These are phyloP conservation scores for Claviceps sp. DNA, from an alignment of 2,329 filamentous ascomycete species.

Conservation along the genomic window DNA sequence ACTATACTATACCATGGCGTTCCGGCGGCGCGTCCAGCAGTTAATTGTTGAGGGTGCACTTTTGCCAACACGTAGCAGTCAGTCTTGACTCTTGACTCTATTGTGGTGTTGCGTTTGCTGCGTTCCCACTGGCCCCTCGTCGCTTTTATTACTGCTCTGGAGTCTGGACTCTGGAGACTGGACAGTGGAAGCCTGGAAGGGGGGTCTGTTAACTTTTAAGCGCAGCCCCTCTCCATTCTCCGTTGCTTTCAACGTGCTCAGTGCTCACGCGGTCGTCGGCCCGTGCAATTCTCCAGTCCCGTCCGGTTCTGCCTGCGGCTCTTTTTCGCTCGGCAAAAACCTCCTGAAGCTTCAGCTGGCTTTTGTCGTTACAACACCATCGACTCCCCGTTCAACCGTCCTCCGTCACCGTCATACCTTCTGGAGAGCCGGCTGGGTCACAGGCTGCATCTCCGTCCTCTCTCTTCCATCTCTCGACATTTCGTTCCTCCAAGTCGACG, in stretches of 20 bases:
- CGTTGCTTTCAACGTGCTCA: not conserved
- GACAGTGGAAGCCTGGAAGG: no score
- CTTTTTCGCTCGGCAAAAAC: slow-evolving; percentile 12
- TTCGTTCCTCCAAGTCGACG: slow-evolving; percentile 9
- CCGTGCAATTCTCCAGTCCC: slow-evolving; percentile 10
- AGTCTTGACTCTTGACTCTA: no score
- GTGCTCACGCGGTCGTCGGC: slow-evolving; percentile 4
- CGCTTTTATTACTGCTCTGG: no score
- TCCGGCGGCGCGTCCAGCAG: no score
- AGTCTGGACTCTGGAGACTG: no score
- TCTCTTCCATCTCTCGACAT: slow-evolving; percentile 10
- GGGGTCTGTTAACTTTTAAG: not conserved
- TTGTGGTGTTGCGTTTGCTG: no score
- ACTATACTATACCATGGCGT: no score
- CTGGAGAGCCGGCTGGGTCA: slow-evolving; percentile 22
- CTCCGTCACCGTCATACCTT: slow-evolving; percentile 9
- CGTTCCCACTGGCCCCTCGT: no score
- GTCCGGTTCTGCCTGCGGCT: slow-evolving; percentile 10
- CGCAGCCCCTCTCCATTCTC: not conserved
- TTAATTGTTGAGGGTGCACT: no score
- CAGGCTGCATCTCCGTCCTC: slow-evolving; percentile 20
- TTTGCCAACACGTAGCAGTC: no score
- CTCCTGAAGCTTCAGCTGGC: slow-evolving; percentile 16
- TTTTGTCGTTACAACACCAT: slow-evolving; percentile 11
- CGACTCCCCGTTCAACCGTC: slow-evolving; percentile 8